These are phyloP conservation scores for Hypomontagnella monticulosa DNA, from an alignment of 495 filamentous ascomycete genomes.

Conservation along the genomic window DNA sequence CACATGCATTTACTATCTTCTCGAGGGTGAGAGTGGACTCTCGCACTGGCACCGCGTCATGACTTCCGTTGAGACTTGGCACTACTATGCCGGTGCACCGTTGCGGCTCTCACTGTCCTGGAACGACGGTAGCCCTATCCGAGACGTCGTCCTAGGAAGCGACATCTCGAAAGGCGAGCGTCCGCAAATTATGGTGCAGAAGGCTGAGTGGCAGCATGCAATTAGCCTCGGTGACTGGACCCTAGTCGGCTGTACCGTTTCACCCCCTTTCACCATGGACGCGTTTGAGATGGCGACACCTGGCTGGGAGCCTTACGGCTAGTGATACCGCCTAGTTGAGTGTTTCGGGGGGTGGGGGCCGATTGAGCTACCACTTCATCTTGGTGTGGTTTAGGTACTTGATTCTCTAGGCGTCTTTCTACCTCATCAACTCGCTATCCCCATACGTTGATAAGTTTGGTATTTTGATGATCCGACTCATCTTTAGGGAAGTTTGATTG, in stretches of 20 bases:
- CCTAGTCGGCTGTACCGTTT: constrained; percentile 54
- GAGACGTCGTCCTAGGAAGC: constrained; percentile 46
- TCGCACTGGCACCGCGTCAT: constrained; percentile 60
- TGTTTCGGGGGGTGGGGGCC: no score
- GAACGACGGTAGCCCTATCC: constrained; percentile 46
- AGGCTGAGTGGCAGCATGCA: constrained; percentile 56
- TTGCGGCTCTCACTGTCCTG: constrained; percentile 50
- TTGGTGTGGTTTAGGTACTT: no score
- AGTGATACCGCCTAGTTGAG: no score
- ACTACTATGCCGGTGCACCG: constrained; percentile 60
- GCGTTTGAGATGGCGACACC: constrained; percentile 50
- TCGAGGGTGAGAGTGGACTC: constrained; percentile 51
- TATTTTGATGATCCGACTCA: no score
- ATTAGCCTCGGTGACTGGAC: constrained; percentile 57
- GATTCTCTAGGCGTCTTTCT: no score
- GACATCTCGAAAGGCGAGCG: constrained; percentile 50
- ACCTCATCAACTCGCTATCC: no score
- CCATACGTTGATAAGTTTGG: no score
- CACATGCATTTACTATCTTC: constrained; percentile 61
- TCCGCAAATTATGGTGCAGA: constrained; percentile 52
- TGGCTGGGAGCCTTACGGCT: constrained; percentile 48
- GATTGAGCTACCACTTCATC: no score
- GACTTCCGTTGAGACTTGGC: constrained; percentile 58
- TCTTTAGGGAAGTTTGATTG: no score
- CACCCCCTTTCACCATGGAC: constrained; percentile 49